phyloP scores from a whole-genome alignment of 306 rosid genomes.

The Psophocarpus tetragonolobus region DNA sequence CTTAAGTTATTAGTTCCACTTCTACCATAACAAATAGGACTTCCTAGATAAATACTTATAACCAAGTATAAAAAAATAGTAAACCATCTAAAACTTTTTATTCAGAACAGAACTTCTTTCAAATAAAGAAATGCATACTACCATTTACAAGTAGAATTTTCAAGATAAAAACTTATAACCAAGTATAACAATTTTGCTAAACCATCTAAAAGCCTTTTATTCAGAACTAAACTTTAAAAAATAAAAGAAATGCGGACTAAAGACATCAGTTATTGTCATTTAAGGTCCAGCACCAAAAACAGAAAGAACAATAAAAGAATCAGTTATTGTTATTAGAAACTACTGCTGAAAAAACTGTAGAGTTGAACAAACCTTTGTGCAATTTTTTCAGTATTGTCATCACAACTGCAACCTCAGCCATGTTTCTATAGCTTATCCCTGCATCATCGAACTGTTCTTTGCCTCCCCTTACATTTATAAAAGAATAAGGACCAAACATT shows the following conservation, averaged over 20 bases:
- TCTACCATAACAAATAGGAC: neutral
- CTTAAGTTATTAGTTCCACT: neutral
- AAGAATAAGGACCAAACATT: constrained; percentile 71
- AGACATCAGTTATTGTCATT: neutral
- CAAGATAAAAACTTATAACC: no score
- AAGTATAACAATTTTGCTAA: neutral
- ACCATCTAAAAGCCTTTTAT: neutral
- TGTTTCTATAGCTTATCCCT: constrained; percentile 60
- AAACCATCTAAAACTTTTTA: neutral
- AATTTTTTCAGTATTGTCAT: constrained; percentile 46
- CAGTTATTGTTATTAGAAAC: neutral
- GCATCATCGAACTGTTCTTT: constrained; percentile 64
- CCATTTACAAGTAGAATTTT: no score
- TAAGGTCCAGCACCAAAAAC: neutral
- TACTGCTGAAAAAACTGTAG: neutral
- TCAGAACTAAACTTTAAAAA: neutral
- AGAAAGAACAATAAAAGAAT: neutral
- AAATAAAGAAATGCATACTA: no score
- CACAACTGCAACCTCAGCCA: constrained; percentile 63
- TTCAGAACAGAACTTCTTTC: neutral
- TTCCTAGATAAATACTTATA: neutral
- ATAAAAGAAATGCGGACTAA: neutral
- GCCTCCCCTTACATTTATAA: constrained; percentile 59
- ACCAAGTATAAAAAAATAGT: neutral
- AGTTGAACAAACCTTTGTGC: constrained; percentile 45